phyloP scores from a whole-genome alignment of 352 stramenopile species.

The Globisporangium orthogonon region DNA sequence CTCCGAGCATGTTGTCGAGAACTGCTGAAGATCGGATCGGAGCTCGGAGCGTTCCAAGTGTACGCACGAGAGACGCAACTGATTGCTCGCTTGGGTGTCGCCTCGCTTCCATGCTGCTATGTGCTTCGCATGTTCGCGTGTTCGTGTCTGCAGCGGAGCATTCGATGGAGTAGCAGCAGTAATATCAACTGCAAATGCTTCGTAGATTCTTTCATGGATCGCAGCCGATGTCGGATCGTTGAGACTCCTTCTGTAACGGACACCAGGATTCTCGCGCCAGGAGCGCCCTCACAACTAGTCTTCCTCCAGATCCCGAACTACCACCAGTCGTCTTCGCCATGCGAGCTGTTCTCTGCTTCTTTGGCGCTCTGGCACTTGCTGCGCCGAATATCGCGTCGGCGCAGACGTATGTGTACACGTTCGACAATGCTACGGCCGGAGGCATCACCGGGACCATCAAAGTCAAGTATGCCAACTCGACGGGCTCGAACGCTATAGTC shows the following conservation, averaged over 20 bases:
- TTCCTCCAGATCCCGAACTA: neutral
- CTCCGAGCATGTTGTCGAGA: too few relatives aligned
- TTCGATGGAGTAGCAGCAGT: too few relatives aligned
- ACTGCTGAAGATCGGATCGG: neutral
- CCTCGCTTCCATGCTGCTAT: neutral
- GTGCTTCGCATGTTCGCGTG: neutral
- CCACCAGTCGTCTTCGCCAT: neutral
- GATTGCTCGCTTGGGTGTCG: too few relatives aligned
- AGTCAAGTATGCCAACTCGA: slow-evolving; percentile 24
- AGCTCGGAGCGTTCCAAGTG: too few relatives aligned
- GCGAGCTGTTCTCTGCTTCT: neutral
- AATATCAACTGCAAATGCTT: too few relatives aligned
- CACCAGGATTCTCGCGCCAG: too few relatives aligned
- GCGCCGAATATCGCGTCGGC: slow-evolving; percentile 2
- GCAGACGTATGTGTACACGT: slow-evolving; percentile 35
- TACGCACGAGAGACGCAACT: too few relatives aligned
- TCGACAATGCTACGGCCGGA: slow-evolving; percentile 22
- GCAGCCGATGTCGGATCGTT: too few relatives aligned
- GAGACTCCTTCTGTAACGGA: too few relatives aligned
- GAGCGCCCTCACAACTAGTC: too few relatives aligned
- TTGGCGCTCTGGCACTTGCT: neutral
- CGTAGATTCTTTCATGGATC: too few relatives aligned
- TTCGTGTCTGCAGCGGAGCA: too few relatives aligned
- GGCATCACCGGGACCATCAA: slow-evolving; percentile 30
- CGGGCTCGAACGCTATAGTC: slow-evolving; percentile 19